Evolutionary conservation across 2,329 filamentous ascomycete genomes (phyloP).

Genomic region (Curvularia eragrostidis): DNA sequence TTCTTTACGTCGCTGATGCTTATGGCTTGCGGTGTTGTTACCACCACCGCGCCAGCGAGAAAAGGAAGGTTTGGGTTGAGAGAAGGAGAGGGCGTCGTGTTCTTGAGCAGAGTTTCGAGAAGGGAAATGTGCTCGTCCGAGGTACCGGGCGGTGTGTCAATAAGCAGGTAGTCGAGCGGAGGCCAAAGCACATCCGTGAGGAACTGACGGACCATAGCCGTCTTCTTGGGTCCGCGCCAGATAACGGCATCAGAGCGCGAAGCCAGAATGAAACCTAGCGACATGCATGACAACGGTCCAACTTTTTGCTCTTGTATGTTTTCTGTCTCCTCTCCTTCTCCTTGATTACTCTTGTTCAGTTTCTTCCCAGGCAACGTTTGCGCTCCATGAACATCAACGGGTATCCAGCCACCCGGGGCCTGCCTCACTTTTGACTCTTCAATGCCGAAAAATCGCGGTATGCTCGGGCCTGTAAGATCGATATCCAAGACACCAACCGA

Average conservation of each 20-base stretch:
- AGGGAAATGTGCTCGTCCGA: conserved; percentile 97
- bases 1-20: conserved; percentile 93
- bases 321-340: neutral
- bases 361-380: conserved; percentile 32
- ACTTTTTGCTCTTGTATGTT: conserved; percentile 45
- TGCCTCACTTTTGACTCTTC: conserved; percentile 90
- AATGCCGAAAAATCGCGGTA: conserved; percentile 91
- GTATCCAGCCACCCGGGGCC: conserved; percentile 89
- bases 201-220: conserved; percentile 97
- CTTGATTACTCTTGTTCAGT: conserved; percentile 7
- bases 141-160: conserved; percentile 95
- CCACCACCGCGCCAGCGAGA: conserved; percentile 86
- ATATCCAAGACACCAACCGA: conserved; percentile 95
- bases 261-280: conserved; percentile 86
- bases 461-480: conserved; percentile 94
- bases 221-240: conserved; percentile 98
- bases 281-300: conserved; percentile 83
- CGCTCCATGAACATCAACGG: conserved; percentile 79
- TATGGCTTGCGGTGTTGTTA: conserved; percentile 95
- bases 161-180: conserved; percentile 85
- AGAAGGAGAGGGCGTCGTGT: conserved; percentile 29
- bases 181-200: conserved; percentile 89
- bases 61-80: conserved; percentile 14
- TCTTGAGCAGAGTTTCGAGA: conserved; percentile 75
- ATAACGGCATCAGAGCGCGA: conserved; percentile 89